A percentile compares a stretch with the other conserved stretches of the same genome.
Evolutionary conservation across 192 early-diverging fungal genomes (phyloP).

Genomic region (Rhizoclosmatium sp.): DNA sequence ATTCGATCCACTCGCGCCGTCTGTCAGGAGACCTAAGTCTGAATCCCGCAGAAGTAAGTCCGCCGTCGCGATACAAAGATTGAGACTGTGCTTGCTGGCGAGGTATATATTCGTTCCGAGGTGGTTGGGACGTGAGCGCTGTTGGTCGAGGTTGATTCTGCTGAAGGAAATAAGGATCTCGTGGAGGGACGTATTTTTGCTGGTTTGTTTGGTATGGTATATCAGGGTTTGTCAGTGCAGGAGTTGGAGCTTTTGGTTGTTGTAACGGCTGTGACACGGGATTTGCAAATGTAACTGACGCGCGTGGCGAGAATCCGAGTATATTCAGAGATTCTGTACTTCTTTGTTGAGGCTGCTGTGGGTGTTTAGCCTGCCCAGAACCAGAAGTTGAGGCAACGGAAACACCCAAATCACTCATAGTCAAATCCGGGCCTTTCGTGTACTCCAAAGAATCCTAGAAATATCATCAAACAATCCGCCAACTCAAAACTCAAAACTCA

Average conservation of each 20-base stretch:
- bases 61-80: too few species aligned
- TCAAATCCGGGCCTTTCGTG: slow-evolving; percentile 11
- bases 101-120: too few species aligned
- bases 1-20: background rate
- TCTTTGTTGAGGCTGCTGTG: background rate
- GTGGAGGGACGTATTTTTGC: too few species aligned
- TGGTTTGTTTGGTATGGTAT: background rate
- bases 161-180: too few species aligned
- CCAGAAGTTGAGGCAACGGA: background rate
- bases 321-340: background rate
- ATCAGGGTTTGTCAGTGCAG: background rate
- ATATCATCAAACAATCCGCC: background rate
- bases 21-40: background rate
- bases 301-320: too few species aligned
- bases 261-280: too few species aligned
- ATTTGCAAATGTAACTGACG: too few species aligned
- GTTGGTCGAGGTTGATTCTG: too few species aligned
- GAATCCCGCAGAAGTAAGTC: background rate
- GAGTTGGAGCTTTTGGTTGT: background rate
- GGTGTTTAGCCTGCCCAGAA: background rate
- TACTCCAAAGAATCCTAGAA: background rate
- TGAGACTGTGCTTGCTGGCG: too few species aligned
- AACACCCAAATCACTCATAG: slow-evolving; percentile 3
- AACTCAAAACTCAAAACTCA: slow-evolving; percentile 1
- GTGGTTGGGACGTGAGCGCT: too few species aligned